phyloP scores from a whole-genome alignment of 2,329 filamentous ascomycete genomes.

The Aureobasidium pullulans region DNA sequence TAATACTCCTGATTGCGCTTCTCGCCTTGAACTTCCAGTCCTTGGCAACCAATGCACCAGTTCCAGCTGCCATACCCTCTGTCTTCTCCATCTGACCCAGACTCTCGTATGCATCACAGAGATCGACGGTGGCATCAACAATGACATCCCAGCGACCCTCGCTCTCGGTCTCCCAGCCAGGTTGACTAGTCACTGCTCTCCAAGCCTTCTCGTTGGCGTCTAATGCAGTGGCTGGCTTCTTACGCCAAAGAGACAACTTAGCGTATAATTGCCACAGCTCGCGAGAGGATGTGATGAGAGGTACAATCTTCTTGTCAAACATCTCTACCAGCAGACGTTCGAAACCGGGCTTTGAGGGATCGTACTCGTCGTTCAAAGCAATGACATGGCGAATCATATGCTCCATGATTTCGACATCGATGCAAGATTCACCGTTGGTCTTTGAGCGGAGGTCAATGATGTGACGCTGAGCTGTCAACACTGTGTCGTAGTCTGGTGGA shows the following conservation, averaged over 20 bases:
- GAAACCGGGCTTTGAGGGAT: slow-evolving; percentile 39
- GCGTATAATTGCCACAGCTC: slow-evolving; percentile 71
- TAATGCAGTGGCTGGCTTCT: slow-evolving; percentile 63
- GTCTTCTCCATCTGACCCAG: slow-evolving; percentile 46
- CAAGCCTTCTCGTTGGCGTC: slow-evolving; percentile 86
- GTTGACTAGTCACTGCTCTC: slow-evolving; percentile 59
- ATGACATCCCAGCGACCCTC: slow-evolving; percentile 62
- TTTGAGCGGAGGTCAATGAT: slow-evolving; percentile 66
- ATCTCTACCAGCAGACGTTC: slow-evolving; percentile 61
- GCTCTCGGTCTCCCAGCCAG: slow-evolving; percentile 50
- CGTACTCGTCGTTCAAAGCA: slow-evolving; percentile 38
- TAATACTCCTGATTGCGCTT: slow-evolving; percentile 73
- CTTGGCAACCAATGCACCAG: slow-evolving; percentile 58
- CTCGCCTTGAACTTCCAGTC: slow-evolving; percentile 86
- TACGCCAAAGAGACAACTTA: slow-evolving; percentile 64
- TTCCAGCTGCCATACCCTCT: slow-evolving; percentile 43
- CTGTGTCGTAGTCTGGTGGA: slow-evolving; percentile 67
- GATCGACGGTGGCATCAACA: slow-evolving; percentile 68
- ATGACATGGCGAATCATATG: slow-evolving; percentile 67
- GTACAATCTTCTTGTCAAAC: slow-evolving; percentile 66
- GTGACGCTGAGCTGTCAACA: slow-evolving; percentile 65
- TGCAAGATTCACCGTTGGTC: slow-evolving; percentile 62
- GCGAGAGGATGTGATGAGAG: slow-evolving; percentile 73
- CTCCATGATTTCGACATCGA: slow-evolving; percentile 67
- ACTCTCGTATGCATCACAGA: slow-evolving; percentile 78